Percentiles rank a stretch among this genome's conserved stretches.
Conservation (phyloP, 768 basidiomycete species). For the Exidia glandulosa region DNA sequence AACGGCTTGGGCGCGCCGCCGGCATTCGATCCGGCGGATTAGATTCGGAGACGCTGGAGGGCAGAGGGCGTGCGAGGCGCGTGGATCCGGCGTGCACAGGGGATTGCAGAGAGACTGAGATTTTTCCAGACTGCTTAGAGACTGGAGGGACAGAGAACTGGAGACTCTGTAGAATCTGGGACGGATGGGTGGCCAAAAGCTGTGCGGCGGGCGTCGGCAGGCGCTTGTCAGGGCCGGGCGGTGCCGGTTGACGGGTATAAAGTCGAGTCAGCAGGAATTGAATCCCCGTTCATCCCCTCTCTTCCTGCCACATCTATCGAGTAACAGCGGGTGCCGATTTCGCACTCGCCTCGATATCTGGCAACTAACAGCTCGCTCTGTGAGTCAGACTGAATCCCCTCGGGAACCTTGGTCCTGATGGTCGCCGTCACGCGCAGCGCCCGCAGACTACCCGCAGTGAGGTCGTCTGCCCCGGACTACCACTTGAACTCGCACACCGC, state of each 20-base stretch:
- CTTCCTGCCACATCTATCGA: background rate
- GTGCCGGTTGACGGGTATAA: background rate
- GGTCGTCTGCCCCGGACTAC: background rate
- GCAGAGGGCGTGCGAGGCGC: too few relatives aligned
- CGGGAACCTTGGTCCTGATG: background rate
- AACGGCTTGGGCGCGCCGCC: too few relatives aligned
- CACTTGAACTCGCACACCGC: background rate
- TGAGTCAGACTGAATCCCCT: background rate
- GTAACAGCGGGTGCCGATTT: background rate
- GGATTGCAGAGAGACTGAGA: too few relatives aligned
- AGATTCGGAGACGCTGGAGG: too few relatives aligned
- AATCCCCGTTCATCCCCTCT: background rate
- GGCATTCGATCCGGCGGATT: too few relatives aligned
- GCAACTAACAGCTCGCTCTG: background rate
- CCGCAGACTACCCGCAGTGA: background rate
- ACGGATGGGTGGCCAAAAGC: too few relatives aligned
- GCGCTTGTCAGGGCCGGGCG: background rate
- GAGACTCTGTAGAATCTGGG: too few relatives aligned
- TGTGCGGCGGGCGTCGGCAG: background rate
- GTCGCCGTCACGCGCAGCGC: background rate
- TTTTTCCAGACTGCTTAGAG: too few relatives aligned
- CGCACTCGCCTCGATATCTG: background rate
- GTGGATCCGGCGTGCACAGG: too few relatives aligned
- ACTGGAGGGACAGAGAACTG: too few relatives aligned
- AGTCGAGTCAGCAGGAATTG: background rate